phyloP scores from a whole-genome alignment of 2,329 filamentous ascomycete genomes.

The Pseudogymnoascus sp. region DNA sequence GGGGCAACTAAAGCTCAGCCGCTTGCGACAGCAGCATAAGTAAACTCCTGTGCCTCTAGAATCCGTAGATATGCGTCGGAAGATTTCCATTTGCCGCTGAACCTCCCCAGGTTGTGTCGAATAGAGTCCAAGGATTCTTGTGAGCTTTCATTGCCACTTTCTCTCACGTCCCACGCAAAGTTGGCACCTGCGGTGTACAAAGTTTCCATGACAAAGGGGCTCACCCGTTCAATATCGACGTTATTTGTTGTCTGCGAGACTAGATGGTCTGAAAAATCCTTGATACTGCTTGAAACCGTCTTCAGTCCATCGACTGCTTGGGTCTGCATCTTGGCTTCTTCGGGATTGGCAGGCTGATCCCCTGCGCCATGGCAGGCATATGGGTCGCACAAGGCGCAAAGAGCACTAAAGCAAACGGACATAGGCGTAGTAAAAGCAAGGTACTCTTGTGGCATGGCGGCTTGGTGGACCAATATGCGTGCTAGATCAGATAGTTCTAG shows the following conservation, averaged over 20 bases:
- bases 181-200: conserved; percentile 34
- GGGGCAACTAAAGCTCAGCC: background rate
- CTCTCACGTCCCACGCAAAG: conserved; percentile 33
- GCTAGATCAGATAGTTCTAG: conserved; percentile 21
- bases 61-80: conserved; percentile 33
- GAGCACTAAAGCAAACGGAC: conserved; percentile 24
- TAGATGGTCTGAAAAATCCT: conserved; percentile 26
- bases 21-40: conserved; percentile 19
- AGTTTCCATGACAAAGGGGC: conserved; percentile 32
- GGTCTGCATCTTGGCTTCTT: conserved; percentile 28
- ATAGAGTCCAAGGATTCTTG: conserved; percentile 28
- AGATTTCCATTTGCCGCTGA: conserved; percentile 31
- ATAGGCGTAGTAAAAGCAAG: conserved; percentile 22
- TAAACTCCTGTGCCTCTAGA: conserved; percentile 32
- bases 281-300: conserved; percentile 24
- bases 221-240: conserved; percentile 26
- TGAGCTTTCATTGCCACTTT: conserved; percentile 29
- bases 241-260: conserved; percentile 18
- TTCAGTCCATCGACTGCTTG: conserved; percentile 30
- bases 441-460: conserved; percentile 19
- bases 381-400: conserved; percentile 32
- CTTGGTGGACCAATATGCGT: conserved; percentile 23
- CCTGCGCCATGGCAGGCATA: conserved; percentile 31
- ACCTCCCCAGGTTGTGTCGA: conserved; percentile 24
- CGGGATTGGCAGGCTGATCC: conserved; percentile 13